Conservation (phyloP, 306 rosid species). For the Abrus precatorius region DNA sequence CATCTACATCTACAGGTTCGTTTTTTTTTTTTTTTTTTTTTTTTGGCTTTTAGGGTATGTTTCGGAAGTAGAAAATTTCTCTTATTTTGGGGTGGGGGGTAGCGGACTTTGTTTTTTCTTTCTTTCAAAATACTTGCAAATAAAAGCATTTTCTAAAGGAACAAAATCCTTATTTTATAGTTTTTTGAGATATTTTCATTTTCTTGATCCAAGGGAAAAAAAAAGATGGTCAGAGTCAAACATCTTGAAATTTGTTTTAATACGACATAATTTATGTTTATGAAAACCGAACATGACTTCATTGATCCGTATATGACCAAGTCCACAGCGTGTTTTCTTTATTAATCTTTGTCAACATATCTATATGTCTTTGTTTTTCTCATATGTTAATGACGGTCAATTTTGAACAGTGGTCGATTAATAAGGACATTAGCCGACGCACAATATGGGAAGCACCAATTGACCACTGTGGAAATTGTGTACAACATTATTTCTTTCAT, state of each 20-base stretch:
- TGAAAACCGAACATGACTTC: conserved; percentile 29
- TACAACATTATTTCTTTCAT: conserved; percentile 85
- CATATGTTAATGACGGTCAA: conserved; percentile 30
- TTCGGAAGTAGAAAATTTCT: background rate
- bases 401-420: conserved; percentile 79
- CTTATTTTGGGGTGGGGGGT: no score
- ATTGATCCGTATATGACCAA: conserved; percentile 31
- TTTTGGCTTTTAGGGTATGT: conserved; percentile 17
- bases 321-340: conserved; percentile 20
- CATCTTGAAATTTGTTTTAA: conserved; percentile 34
- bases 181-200: conserved; percentile 12
- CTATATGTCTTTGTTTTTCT: background rate
- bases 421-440: conserved; percentile 85
- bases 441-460: conserved; percentile 77
- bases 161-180: background rate
- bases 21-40: background rate
- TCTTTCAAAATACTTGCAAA: no score
- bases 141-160: no score
- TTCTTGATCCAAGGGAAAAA: background rate
- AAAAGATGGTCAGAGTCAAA: conserved; percentile 28
- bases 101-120: no score
- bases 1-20: conserved; percentile 92
- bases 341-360: conserved; percentile 8
- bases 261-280: conserved; percentile 6
- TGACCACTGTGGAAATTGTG: conserved; percentile 86